Percentiles rank a stretch among this genome's conserved stretches.
phyloP scores from a whole-genome alignment of 2,329 filamentous ascomycete genomes.

The Talaromyces funiculosus region DNA sequence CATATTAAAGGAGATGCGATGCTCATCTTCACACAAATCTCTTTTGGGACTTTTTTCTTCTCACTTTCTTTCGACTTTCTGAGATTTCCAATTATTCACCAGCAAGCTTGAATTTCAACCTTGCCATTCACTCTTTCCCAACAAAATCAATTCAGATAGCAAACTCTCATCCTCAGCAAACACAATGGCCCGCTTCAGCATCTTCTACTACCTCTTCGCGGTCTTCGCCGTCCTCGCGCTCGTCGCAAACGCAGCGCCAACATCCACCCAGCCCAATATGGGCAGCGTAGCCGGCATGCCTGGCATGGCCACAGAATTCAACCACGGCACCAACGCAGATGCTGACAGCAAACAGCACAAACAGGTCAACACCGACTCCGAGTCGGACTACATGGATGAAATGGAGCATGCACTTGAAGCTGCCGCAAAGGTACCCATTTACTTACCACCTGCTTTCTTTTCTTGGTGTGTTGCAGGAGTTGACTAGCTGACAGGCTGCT shows the following conservation, averaged over 20 bases:
- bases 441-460: neutral
- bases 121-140: conserved; percentile 3
- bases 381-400: conserved; percentile 7
- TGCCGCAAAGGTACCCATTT: conserved; percentile 4
- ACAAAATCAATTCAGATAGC: neutral
- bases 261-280: conserved; percentile 5
- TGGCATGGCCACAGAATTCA: conserved; percentile 1
- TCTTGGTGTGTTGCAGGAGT: neutral
- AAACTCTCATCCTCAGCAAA: neutral
- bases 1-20: neutral
- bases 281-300: conserved; percentile 11
- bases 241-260: conserved; percentile 25
- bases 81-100: neutral
- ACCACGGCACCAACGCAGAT: neutral
- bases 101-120: neutral
- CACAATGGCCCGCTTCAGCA: conserved; percentile 28
- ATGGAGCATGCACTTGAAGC: conserved; percentile 8
- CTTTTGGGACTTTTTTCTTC: neutral
- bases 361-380: neutral
- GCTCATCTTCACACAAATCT: neutral
- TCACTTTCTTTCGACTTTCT: neutral
- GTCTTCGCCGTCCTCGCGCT: conserved; percentile 27
- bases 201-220: conserved; percentile 24
- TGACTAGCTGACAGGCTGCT: conserved; percentile 12
- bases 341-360: neutral